Percentiles rank a stretch among this genome's conserved stretches.
Conservation (phyloP, 2,329 filamentous ascomycete genomes). For the Trichophyton benhamiae region DNA sequence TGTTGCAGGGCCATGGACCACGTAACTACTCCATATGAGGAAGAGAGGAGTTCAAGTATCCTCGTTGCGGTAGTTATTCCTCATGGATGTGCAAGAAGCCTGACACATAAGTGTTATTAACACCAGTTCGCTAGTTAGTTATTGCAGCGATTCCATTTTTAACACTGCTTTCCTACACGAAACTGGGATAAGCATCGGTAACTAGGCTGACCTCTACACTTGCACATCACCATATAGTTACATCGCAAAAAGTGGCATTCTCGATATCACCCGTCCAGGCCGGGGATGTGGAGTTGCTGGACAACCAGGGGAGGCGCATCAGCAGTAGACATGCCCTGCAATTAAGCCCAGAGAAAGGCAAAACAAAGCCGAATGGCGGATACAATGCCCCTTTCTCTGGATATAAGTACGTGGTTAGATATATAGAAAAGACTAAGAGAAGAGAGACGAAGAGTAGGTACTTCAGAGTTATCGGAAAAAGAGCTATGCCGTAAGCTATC, state of each 20-base stretch:
- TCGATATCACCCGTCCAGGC: background rate
- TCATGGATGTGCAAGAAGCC: too few species aligned
- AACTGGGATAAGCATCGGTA: too few species aligned
- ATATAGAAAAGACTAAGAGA: background rate
- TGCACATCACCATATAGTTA: too few species aligned
- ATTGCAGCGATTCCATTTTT: too few species aligned
- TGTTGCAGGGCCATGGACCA: background rate
- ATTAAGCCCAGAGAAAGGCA: background rate
- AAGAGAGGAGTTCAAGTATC: too few species aligned
- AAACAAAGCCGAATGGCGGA: background rate
- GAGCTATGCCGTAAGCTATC: background rate
- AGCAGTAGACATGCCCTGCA: background rate
- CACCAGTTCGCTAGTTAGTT: too few species aligned
- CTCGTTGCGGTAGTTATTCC: too few species aligned
- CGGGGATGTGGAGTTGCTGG: background rate
- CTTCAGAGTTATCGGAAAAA: background rate
- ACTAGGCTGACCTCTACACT: too few species aligned
- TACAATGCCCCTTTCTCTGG: background rate
- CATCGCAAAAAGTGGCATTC: background rate
- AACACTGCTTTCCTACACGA: too few species aligned
- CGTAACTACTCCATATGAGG: too few species aligned
- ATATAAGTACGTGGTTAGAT: background rate
- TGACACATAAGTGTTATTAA: too few species aligned
- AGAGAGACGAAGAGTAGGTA: background rate
- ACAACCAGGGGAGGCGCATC: background rate